Percentiles rank a stretch among this genome's conserved stretches.
Evolutionary conservation across 352 stramenopile genomes (phyloP).

Genomic region (Globisporangium acanthophoron): DNA sequence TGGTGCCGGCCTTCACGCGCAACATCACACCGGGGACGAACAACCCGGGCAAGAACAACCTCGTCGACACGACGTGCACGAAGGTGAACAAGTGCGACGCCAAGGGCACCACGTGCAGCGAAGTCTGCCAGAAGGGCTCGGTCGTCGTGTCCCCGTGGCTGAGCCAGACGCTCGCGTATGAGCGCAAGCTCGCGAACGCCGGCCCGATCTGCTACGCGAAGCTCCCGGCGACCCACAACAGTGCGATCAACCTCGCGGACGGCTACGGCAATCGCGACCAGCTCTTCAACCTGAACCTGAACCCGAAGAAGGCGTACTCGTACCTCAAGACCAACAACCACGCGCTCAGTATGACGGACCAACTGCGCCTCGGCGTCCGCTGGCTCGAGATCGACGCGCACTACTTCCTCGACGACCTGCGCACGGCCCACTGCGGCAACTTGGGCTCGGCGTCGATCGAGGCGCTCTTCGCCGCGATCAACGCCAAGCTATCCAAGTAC

Average conservation of each 20-base stretch:
- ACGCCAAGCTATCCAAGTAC: conserved; percentile 19
- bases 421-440: conserved; percentile 68
- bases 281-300: conserved; percentile 55
- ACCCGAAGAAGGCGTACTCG: conserved; percentile 39
- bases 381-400: conserved; percentile 82
- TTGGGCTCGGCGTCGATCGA: conserved; percentile 54
- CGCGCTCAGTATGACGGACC: conserved; percentile 65
- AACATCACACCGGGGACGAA: conserved; percentile 18
- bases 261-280: conserved; percentile 74
- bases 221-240: conserved; percentile 72
- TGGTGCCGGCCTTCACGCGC: conserved; percentile 18
- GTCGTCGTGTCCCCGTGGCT: conserved; percentile 55
- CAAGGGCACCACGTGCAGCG: conserved; percentile 38
- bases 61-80: conserved; percentile 42
- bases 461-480: conserved; percentile 35
- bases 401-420: conserved; percentile 60
- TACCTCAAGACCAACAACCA: conserved; percentile 70
- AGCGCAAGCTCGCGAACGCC: conserved; percentile 63
- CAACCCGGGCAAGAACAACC: conserved; percentile 17
- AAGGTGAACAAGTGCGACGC: conserved; percentile 50
- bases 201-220: conserved; percentile 60
- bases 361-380: conserved; percentile 67
- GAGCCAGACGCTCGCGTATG: conserved; percentile 42
- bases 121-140: conserved; percentile 55
- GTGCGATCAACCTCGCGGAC: conserved; percentile 52